A percentile compares a stretch with the other conserved stretches of the same genome.
Conservation (phyloP, 139 green algal genomes). For the Picochlorum sp. region DNA sequence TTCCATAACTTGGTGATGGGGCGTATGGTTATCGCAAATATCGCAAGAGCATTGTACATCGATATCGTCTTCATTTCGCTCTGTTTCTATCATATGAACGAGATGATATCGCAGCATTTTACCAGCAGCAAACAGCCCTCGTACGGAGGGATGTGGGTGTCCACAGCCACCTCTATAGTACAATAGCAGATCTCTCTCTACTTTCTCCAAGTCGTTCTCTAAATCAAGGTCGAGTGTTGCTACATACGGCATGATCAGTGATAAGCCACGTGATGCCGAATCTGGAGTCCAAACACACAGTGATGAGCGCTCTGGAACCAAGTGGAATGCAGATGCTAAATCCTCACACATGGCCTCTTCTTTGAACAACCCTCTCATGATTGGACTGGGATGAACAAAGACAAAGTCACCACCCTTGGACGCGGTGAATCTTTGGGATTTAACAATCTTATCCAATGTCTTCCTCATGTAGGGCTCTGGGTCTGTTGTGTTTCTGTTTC, state of each 20-base stretch:
- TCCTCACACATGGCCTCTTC: conserved; percentile 32
- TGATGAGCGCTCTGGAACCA: conserved; percentile 16
- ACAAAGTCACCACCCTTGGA: conserved; percentile 31
- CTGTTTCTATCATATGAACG: conserved; percentile 4
- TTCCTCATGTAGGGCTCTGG: conserved; percentile 21
- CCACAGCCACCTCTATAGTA: conserved; percentile 29
- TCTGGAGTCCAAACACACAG: conserved; percentile 35
- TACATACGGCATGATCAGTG: conserved; percentile 26
- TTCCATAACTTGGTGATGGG: conserved; percentile 17
- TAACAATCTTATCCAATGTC: conserved; percentile 10
- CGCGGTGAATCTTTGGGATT: conserved; percentile 16
- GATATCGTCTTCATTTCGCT: background rate
- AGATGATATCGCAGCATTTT: conserved; percentile 34
- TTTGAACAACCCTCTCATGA: conserved; percentile 20
- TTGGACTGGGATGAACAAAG: conserved; percentile 20
- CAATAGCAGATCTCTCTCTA: conserved; percentile 14
- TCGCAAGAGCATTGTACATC: conserved; percentile 30
- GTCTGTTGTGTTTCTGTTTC: conserved; percentile 1
- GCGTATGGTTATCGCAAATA: conserved; percentile 24
- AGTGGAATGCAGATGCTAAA: conserved; percentile 21
- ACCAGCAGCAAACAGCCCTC: conserved; percentile 20
- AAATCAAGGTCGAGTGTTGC: conserved; percentile 21
- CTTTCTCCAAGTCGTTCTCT: conserved; percentile 1
- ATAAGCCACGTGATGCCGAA: conserved; percentile 9
- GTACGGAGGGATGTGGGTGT: conserved; percentile 10